These are phyloP conservation scores for Closterium sp. DNA, from an alignment of 139 green algal genomes.

Conservation along the genomic window DNA sequence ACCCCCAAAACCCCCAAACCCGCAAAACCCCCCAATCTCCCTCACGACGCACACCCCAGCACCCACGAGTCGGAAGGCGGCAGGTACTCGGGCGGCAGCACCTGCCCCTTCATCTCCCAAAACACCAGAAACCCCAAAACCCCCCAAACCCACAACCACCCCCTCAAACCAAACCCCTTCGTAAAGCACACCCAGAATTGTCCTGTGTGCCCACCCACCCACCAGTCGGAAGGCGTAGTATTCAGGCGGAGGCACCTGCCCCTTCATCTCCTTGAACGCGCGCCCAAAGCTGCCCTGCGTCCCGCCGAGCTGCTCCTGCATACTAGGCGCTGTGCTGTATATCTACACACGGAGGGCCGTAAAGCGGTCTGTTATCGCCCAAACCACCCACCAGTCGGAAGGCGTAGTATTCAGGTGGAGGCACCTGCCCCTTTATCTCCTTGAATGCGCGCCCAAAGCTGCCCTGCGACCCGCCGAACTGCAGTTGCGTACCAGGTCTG, in stretches of 20 bases:
- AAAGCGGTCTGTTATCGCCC: too few relatives aligned
- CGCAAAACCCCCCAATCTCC: too few relatives aligned
- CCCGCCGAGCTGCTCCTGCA: too few relatives aligned
- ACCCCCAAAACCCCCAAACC: too few relatives aligned
- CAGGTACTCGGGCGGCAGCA: conserved; percentile 58
- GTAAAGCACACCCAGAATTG: too few relatives aligned
- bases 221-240: conserved; percentile 41
- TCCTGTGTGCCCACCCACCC: too few relatives aligned
- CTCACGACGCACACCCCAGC: too few relatives aligned
- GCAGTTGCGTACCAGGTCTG: too few relatives aligned
- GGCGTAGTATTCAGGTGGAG: conserved; percentile 57
- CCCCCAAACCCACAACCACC: too few relatives aligned
- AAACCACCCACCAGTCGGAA: not conserved
- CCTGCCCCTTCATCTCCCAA: not conserved
- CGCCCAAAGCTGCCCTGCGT: conserved; percentile 55
- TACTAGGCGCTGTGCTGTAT: too few relatives aligned
- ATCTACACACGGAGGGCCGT: too few relatives aligned
- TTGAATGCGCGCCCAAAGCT: conserved; percentile 58
- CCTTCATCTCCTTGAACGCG: conserved; percentile 57
- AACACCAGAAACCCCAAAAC: not conserved
- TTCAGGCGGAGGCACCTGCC: conserved; percentile 55
- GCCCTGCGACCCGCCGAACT: conserved; percentile 52
- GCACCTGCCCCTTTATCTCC: conserved; percentile 52
- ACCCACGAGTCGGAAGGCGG: not conserved
- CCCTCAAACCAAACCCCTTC: too few relatives aligned